Evolutionary conservation across 2,329 filamentous ascomycete species (phyloP).

Genomic region (Stachybotrys chartarum): DNA sequence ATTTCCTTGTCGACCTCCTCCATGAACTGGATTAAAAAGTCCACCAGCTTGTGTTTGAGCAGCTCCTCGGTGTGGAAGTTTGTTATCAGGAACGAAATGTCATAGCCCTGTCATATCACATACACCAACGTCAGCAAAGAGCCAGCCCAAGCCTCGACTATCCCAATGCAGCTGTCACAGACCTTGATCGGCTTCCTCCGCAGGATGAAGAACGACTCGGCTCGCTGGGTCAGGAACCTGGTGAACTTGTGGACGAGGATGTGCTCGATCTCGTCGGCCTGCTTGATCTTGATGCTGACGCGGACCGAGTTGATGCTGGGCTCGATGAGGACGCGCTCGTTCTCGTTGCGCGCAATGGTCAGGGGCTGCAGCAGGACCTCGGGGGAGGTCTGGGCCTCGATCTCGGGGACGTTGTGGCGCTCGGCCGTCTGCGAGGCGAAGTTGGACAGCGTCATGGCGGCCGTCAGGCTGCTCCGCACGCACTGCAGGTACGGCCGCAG

Average conservation of each 20-base stretch:
- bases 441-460: constrained; percentile 82
- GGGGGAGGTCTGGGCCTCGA: constrained; percentile 87
- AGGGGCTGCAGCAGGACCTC: constrained; percentile 91
- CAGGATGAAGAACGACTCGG: constrained; percentile 95
- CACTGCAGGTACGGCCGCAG: constrained; percentile 93
- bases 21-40: constrained; percentile 99
- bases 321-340: constrained; percentile 93
- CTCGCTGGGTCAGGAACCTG: constrained; percentile 89
- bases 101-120: constrained; percentile 82
- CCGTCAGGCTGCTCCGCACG: constrained; percentile 88
- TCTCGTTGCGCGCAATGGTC: constrained; percentile 88
- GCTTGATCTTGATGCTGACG: constrained; percentile 98
- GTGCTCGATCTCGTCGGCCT: constrained; percentile 97
- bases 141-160: background rate
- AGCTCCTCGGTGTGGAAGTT: constrained; percentile 99
- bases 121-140: constrained; percentile 13
- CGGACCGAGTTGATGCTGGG: constrained; percentile 95
- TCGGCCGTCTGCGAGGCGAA: constrained; percentile 96
- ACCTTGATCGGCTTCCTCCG: constrained; percentile 93
- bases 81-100: constrained; percentile 97
- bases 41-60: constrained; percentile 97
- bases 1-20: constrained; percentile 99
- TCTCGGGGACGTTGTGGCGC: constrained; percentile 95
- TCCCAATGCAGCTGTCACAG: constrained; percentile 11
- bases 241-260: constrained; percentile 99